phyloP scores from a whole-genome alignment of 345 rosid genomes.

The Garcia nutans region DNA sequence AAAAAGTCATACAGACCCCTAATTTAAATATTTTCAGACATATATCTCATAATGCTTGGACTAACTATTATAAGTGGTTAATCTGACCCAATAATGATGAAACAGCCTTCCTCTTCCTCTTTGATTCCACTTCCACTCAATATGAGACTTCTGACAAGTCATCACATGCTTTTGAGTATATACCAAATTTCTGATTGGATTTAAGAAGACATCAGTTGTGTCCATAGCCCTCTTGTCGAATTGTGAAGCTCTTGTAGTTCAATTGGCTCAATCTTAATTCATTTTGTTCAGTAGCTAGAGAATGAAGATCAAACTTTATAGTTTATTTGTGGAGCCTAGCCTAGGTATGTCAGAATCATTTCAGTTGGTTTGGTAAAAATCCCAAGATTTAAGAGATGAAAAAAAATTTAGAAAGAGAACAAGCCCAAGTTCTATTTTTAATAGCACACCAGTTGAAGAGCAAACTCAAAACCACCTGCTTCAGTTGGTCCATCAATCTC shows the following conservation, averaged over 20 bases:
- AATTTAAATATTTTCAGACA: not conserved
- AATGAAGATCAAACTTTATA: not conserved
- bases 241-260: not conserved
- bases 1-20: not conserved
- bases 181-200: not conserved
- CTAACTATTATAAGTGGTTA: not conserved
- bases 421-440: not conserved
- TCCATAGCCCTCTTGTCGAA: not conserved
- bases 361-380: not conserved
- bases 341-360: not conserved
- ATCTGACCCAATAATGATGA: not conserved
- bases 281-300: not conserved
- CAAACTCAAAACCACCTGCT: not conserved
- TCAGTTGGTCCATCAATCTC: not conserved
- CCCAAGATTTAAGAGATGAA: not conserved
- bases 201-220: not conserved
- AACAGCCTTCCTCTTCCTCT: not conserved
- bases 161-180: not conserved
- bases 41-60: not conserved
- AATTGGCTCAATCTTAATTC: not conserved
- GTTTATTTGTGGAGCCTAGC: not conserved
- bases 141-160: not conserved
- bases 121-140: not conserved
- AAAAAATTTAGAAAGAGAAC: not conserved
- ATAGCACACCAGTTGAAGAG: not conserved